Percentiles rank a stretch among this genome's conserved stretches.
Conservation (phyloP, 257 asterid genomes). For the Przewalskia tangutica region DNA sequence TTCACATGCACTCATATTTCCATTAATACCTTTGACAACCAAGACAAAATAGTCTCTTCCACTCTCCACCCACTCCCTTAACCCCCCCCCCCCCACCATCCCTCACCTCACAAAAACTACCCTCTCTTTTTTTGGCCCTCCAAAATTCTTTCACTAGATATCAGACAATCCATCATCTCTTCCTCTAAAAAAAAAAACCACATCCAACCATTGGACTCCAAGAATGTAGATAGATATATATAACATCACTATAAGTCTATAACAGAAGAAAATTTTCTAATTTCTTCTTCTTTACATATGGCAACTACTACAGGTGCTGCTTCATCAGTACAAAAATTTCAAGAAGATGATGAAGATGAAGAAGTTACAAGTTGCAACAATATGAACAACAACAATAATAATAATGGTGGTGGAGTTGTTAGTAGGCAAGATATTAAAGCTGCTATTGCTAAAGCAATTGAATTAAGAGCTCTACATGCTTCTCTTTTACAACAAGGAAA, state of each 20-base stretch:
- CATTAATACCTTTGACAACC: conserved; percentile 13
- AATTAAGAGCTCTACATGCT: conserved; percentile 89
- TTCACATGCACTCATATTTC: conserved; percentile 48
- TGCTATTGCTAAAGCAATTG: conserved; percentile 77
- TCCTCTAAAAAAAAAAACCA: neutral
- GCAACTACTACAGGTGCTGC: conserved; percentile 18
- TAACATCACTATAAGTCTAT: neutral
- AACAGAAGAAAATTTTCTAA: neutral
- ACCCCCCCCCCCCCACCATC: neutral
- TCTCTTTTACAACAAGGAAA: conserved; percentile 52
- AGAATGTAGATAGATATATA: neutral
- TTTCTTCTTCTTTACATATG: conserved; percentile 11
- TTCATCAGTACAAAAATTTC: conserved; percentile 3
- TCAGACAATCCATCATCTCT: neutral
- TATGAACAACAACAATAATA: neutral
- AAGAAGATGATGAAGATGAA: conserved; percentile 11
- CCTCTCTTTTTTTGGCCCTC: neutral
- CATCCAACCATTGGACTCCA: conserved; percentile 36
- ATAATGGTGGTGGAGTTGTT: conserved; percentile 6
- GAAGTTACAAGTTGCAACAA: neutral
- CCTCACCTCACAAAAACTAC: neutral
- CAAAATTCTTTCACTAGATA: neutral
- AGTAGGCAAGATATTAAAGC: conserved; percentile 50
- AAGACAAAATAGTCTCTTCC: conserved; percentile 21
- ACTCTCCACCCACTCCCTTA: neutral